Evolutionary conservation across 164 flowering plant species (phyloP), one percentile per base, ranked within the genome.

Genomic region (Nymphaea colorata): DNA sequence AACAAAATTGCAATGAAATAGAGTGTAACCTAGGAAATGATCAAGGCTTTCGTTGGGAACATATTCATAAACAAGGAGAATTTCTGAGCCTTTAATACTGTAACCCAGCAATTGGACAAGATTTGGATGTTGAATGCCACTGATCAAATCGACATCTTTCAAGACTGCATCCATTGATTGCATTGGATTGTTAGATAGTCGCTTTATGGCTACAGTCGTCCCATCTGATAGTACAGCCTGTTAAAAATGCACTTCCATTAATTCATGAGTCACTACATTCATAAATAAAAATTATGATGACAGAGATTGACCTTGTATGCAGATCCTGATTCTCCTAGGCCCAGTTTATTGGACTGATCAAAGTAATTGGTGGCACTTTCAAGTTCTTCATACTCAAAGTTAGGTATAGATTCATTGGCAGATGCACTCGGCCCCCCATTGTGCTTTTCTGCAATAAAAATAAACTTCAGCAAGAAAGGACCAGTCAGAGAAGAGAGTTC

Each of bases 161-260:
- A 88, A 92, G 80, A 92, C 90, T 68, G 88, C 85, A 69, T 88
- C 96, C 4, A 82, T 96, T 90, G 96, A 88, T 67, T 89, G 98
- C 63, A 80, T 80, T 44, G 91, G 84, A 70, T 83, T 88, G 79
- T 83, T 88, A 71, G 86, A 81, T 3, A 92, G 79, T 77, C 93
- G 84, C 81, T 89, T 92, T 51, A 89, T 68, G 4, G 98, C 96
- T 64, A 89, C 85, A 42, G 43, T 43, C 61, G 66, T 77, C 25
- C 91, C 94, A 77, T 82, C 82, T 0, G 92, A 81, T 70, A 89
- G 70, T 67, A 72, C 71, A 17, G 92, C 98, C 91, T 89, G 66
- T 36, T 47, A 5, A 5, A 61, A 8, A 61, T n/a, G 15, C 16
- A 61, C 63, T 61, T 2, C 16, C 63, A 6, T 4, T 6, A 47